Evolutionary conservation across 148 eudicot genomes (phyloP), one percentile per base, ranked within the genome.

Genomic region (Amaranthus palmeri): DNA sequence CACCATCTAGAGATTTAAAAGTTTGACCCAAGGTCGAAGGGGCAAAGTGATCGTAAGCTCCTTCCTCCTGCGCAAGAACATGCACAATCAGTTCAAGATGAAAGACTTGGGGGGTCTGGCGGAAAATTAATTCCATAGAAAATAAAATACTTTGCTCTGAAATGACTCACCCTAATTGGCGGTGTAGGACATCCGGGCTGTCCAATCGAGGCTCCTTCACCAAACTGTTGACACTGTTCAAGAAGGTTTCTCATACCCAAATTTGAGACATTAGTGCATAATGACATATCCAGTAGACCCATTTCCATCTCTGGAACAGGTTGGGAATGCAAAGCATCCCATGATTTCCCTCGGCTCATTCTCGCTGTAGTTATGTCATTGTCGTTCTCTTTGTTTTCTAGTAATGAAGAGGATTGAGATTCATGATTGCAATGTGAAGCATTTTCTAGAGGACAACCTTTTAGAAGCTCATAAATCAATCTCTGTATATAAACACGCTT

Each of bases 401-500:
- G 70, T 71, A 72, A 18, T 42, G 76, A 63, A 43, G 82, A 72
- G 18, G 83, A 25, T 60, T 60, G 74, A 54, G 66, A 68, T 53
- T 81, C 80, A 54, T 61, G 65, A 71, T 67, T 75, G 71, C 77
- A 67, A 68, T 81, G 70, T 15, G 81, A 67, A 56, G 75, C 75
- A 81, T 63, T 73, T 64, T 76, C 86, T 61, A 68, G 75, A 54
- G 83, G 71, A 60, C 74, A 78, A 70, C 77, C 76, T 58, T 78
- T 81, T 36, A 93, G 86, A 45, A 93, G 88, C 74, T 81, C 80
- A 80, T 64, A 72, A 60, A 95, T 88, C 67, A 95, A 80, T 76
- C 83, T 89, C 83, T 88, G 84, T 61, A 95, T 91, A 72, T 69
- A 43, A 59, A 76, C 77, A 70, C 98, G 92, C 85, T 95, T 95